phyloP scores from a whole-genome alignment of 1,139 yeast species.

The Debaryomyces psychrophilus region DNA sequence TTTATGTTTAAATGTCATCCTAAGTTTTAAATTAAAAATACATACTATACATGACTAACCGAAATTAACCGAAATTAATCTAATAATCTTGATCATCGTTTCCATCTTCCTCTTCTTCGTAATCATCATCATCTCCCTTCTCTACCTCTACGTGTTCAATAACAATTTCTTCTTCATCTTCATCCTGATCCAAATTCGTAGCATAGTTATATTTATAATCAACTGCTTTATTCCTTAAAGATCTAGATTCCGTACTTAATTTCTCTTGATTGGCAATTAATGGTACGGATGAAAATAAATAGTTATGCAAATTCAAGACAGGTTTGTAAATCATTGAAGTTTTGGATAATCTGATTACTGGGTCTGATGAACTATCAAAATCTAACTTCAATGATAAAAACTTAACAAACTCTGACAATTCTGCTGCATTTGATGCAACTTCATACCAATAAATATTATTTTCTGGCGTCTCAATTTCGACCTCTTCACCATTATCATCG shows the following conservation, averaged over 20 bases:
- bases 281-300: slow-evolving; percentile 28
- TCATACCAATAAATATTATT: slow-evolving; percentile 42
- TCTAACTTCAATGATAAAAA: slow-evolving; percentile 30
- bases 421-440: slow-evolving; percentile 40
- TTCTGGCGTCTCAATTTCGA: slow-evolving; percentile 15
- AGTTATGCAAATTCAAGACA: slow-evolving; percentile 28
- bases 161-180: slow-evolving; percentile 26
- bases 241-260: slow-evolving; percentile 15
- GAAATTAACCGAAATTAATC: slow-evolving; percentile 21
- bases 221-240: slow-evolving; percentile 20
- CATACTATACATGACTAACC: neutral
- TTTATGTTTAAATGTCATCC: neutral
- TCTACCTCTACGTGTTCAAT: slow-evolving; percentile 18
- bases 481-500: slow-evolving; percentile 34
- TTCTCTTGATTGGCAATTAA: slow-evolving; percentile 25
- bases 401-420: slow-evolving; percentile 35
- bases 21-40: neutral
- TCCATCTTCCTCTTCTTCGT: slow-evolving; percentile 18
- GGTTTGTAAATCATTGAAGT: slow-evolving; percentile 33
- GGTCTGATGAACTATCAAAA: slow-evolving; percentile 13
- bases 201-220: slow-evolving; percentile 17
- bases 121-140: slow-evolving; percentile 20
- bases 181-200: slow-evolving; percentile 18
- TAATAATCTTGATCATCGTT: slow-evolving; percentile 21
- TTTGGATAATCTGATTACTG: slow-evolving; percentile 19